Evolutionary conservation across 148 eudicot genomes (phyloP), one percentile per base, ranked within the genome.

Genomic region (Rhododendron vialii): DNA sequence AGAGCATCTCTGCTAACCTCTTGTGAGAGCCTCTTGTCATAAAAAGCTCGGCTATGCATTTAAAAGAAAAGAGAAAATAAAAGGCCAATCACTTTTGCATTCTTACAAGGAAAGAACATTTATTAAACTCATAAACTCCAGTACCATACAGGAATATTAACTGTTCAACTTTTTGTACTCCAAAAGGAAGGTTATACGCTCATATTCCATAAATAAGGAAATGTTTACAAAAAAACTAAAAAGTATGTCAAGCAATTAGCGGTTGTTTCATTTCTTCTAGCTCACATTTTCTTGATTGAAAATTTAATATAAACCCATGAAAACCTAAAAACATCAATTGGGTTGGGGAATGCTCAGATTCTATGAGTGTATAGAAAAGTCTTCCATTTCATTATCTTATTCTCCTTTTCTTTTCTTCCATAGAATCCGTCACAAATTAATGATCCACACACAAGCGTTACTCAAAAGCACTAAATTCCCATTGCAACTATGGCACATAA

Each of bases 351-450:
- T 87, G 88, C 89, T 89, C 91, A 87, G 89, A 89, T 89, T 89
- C 91, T 89, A 89, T 88, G 91, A 89, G 91, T 89, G 91, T 89
- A 84, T n/a, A 87, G 51, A 41, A 77, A 75, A 88, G 86, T 89
- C 91, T 87, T 85, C 86, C 91, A 87, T 87, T 63, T 63, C 69
- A 24, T 63, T 1, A 63, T 6, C 30, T 26, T 26, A 36, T 67
- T 2, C 24, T 65, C 33, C 14, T 65, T 65, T 65, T 65, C 30
- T 65, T 65, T n/a, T 26, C 73, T 65, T n/a, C 73, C 73, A 65
- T 26, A n/a, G 30, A 26, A 9, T 13, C 4, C 3, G 26, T 65
- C 73, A 3, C 30, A 65, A 10, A 67, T 67, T 11, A 36, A 26
- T 67, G 35, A 67, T 28, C 74, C 74, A 3, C 7, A n/a, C n/a